Conservation (phyloP, 495 filamentous ascomycete genomes). For the Neurospora tetraspora region DNA sequence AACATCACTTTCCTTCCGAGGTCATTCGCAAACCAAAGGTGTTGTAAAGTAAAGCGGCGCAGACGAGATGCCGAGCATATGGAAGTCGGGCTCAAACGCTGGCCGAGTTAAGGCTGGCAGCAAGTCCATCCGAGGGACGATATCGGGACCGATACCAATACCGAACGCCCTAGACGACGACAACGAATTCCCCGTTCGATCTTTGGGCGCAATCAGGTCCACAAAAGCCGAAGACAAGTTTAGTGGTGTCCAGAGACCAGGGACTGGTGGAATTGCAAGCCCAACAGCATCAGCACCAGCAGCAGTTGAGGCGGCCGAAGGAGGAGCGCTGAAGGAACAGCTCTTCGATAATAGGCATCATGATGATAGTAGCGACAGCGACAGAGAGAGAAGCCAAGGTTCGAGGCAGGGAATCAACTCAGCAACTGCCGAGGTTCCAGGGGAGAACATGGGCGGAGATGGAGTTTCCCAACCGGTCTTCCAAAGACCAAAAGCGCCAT, state of each 20-base stretch:
- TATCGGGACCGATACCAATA: constrained; percentile 43
- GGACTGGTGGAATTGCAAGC: constrained; percentile 25
- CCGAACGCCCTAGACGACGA: constrained; percentile 25
- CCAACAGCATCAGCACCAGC: not conserved
- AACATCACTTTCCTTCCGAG: not conserved
- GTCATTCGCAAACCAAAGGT: not conserved
- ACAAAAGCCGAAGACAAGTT: not conserved
- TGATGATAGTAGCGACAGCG: constrained; percentile 1
- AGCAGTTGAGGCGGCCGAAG: not conserved
- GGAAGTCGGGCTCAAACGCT: constrained; percentile 27
- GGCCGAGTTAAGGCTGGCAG: constrained; percentile 30
- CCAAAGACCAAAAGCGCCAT: constrained; percentile 11
- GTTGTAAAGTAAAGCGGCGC: not conserved
- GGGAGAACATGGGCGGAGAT: not conserved
- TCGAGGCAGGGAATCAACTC: not conserved
- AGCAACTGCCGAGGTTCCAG: not conserved
- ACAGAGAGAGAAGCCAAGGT: not conserved
- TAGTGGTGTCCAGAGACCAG: constrained; percentile 21
- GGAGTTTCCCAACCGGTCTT: not conserved
- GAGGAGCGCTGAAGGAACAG: not conserved
- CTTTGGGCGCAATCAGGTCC: not conserved
- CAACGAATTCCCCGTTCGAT: constrained; percentile 26
- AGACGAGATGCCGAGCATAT: constrained; percentile 20
- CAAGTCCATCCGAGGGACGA: constrained; percentile 39
- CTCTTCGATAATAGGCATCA: not conserved